Base-by-base conservation (phyloP, 768 basidiomycete genomes). In the Boletellus ananiceps region DNA sequence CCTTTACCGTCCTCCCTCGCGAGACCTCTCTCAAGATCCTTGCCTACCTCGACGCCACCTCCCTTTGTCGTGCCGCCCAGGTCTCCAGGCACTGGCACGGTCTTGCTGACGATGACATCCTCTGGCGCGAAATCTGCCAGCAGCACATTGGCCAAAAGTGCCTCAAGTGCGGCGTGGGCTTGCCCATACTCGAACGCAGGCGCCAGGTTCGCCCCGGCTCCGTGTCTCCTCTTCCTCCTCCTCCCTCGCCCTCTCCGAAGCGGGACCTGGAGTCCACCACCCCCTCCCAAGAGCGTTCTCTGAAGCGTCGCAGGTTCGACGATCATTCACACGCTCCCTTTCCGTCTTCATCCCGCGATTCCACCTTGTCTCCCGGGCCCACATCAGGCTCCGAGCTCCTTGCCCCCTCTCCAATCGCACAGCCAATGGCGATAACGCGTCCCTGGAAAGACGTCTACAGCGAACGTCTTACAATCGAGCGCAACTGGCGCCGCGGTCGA, bases 401-500 rank as follows among this genome's bases (percentile, higher is more conserved):
- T 34, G 64, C 69, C 23, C 62, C 66, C 41, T 54, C 66, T 64
- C 54, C 61, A 67, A 47, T 56, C 67, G 39, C 60, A 8, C 60
- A 44, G 16, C 11, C 44, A 12, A 60, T 68, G 21, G 71, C 74
- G 14, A 58, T 79, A 51, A 94, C 91, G 14, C 82, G 93, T 38
- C 96, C 95, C 0, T 99, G 96, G 96, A 99, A 99, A 66, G 85
- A 89, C 56, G 95, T 99, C 16, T 99, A 98, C 69, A 91, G 88
- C 63, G 96, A 99, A 66, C 86, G 96, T n/a, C 82, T 98, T 67
- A 84, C 86, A 16, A 82, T 99, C 38, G 96, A 97, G 69, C 82
- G 93, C 41, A 99, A 99, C 67, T 99, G 96, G 96, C 82, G 95
- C 16, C 84, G 91, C 39, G 95, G 95, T 9, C 82, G 91, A 29